phyloP scores from a whole-genome alignment of 192 early-diverging fungal genomes.

The Backusella tuberculispora region DNA sequence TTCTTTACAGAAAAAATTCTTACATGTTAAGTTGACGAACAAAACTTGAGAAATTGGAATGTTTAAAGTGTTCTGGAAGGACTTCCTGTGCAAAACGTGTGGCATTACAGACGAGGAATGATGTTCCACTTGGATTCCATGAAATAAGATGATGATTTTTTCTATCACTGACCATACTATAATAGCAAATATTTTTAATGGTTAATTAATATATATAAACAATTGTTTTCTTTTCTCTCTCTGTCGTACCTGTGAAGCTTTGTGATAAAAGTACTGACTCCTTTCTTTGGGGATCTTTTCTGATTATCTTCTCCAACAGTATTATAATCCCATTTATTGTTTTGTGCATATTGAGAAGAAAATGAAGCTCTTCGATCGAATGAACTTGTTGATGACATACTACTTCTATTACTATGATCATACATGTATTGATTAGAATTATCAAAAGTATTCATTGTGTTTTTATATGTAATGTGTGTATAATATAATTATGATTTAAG shows the following conservation, averaged over 20 bases:
- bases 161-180: conserved; percentile 65
- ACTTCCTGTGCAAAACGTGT: conserved; percentile 80
- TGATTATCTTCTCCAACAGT: background rate
- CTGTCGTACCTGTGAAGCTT: conserved; percentile 21
- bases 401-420: background rate
- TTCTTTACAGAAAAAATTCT: conserved; percentile 52
- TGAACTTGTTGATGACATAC: conserved; percentile 15
- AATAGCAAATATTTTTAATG: no score
- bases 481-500: background rate
- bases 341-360: conserved; percentile 5
- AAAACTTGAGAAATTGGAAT: conserved; percentile 90
- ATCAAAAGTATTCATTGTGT: conserved; percentile 3
- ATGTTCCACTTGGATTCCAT: conserved; percentile 70
- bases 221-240: background rate
- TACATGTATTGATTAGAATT: background rate
- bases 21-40: conserved; percentile 96
- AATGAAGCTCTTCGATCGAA: background rate
- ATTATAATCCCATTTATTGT: conserved; percentile 21
- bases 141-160: conserved; percentile 65
- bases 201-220: background rate
- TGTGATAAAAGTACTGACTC: conserved; percentile 23
- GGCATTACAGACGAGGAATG: conserved; percentile 74
- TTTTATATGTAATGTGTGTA: background rate
- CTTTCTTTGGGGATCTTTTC: conserved; percentile 21
- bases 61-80: conserved; percentile 87